phyloP scores from a whole-genome alignment of 352 stramenopile species.

The Phytophthora litchii region DNA sequence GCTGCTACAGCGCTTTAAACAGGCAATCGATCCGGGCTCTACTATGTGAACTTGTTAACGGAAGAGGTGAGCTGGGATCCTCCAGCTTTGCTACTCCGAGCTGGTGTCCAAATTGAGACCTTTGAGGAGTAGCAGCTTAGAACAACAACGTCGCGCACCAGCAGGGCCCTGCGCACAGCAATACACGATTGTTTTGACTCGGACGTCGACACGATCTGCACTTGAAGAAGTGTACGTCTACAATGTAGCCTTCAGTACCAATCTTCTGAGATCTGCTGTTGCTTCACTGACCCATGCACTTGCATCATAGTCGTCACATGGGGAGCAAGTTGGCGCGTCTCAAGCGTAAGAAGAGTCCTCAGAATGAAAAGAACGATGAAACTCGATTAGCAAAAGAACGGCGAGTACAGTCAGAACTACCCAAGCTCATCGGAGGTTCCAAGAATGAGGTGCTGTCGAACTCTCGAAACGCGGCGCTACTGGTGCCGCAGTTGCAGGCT shows the following conservation, averaged over 20 bases:
- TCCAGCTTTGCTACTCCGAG: slow-evolving; percentile 38
- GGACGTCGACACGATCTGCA: slow-evolving; percentile 20
- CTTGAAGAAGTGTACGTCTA: slow-evolving; percentile 13
- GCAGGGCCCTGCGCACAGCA: too few species aligned
- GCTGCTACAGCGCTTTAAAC: slow-evolving; percentile 57
- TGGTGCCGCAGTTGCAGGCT: slow-evolving; percentile 72
- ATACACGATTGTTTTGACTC: slow-evolving; percentile 21
- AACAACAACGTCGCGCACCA: too few species aligned
- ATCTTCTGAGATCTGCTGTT: slow-evolving; percentile 6
- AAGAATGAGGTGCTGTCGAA: slow-evolving; percentile 58
- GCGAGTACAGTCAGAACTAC: slow-evolving; percentile 32
- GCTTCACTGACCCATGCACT: background rate
- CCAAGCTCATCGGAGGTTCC: slow-evolving; percentile 53
- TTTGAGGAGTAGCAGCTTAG: slow-evolving; percentile 20
- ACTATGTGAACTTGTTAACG: slow-evolving; percentile 79
- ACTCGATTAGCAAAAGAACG: slow-evolving; percentile 26
- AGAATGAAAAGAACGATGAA: slow-evolving; percentile 8
- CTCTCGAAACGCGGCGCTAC: slow-evolving; percentile 29
- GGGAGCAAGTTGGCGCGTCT: slow-evolving; percentile 8
- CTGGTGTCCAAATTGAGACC: slow-evolving; percentile 33
- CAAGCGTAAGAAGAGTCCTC: slow-evolving; percentile 24
- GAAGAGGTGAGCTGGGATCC: slow-evolving; percentile 68
- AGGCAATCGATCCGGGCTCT: slow-evolving; percentile 52
- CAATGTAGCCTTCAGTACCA: background rate
- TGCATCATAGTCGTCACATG: slow-evolving; percentile 14